Conservation (phyloP, 2,329 filamentous ascomycete species). For the Botryotinia convoluta region DNA sequence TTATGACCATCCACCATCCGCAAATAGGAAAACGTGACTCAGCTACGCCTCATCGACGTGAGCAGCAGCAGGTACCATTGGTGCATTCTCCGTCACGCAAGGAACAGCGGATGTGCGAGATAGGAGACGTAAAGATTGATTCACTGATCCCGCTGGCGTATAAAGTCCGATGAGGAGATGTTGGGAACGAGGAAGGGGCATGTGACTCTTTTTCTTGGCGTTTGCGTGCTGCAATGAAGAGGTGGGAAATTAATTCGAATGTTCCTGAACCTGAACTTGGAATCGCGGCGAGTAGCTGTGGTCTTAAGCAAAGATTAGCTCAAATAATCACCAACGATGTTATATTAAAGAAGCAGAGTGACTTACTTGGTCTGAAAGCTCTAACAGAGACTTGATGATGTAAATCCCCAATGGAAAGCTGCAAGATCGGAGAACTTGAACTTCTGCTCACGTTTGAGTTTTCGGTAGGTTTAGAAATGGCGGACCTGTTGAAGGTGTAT, state of each 20-base stretch:
- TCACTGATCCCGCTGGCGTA: fast-evolving
- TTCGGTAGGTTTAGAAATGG: no score
- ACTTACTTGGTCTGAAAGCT: neutral
- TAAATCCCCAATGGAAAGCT: neutral
- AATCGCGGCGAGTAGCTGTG: fast-evolving
- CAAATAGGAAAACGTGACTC: neutral
- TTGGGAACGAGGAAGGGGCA: neutral
- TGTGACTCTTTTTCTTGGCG: neutral
- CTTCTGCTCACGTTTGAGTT: neutral
- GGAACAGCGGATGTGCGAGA: neutral
- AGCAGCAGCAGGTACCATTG: neutral
- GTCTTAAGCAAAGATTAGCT: neutral
- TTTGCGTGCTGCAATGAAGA: no score
- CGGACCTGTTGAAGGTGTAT: neutral
- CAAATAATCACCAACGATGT: no score
- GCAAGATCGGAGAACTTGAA: neutral
- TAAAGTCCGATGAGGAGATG: fast-evolving
- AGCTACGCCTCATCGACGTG: neutral
- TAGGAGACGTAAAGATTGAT: neutral
- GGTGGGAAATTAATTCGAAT: neutral
- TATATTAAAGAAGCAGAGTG: fast-evolving
- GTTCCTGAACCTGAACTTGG: neutral
- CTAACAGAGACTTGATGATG: neutral
- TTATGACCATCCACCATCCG: no score
- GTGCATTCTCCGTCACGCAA: neutral